Evolutionary conservation across 2,329 filamentous ascomycete species (phyloP), one percentile per base, ranked within the genome.

Genomic region (Xylaria sp.): DNA sequence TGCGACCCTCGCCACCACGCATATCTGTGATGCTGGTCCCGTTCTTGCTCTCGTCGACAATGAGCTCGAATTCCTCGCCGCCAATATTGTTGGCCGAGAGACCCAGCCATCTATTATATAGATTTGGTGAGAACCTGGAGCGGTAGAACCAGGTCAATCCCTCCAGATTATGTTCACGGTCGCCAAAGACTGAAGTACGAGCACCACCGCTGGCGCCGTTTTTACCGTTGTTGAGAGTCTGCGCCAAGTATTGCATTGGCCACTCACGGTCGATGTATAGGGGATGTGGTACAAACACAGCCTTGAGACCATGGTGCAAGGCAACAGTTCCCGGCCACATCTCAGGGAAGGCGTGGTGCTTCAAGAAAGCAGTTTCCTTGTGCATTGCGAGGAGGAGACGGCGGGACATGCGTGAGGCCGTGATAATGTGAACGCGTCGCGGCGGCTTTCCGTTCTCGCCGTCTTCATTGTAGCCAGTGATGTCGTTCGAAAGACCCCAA

Each of bases 101-200:
- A 1, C 94, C 94, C 39, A 97, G 81, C 95, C 95, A 98, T 67
- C 93, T 85, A 56, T 89, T 86, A 83, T 96, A 97, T 75, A 98
- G 75, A 70, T 93, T 93, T 2, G 89, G 87, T 6, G 92, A 89
- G 76, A 97, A 97, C 1, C 89, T 89, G 0, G 92, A 91, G 72
- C 94, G 92, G 79, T 97, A 97, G 79, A 96, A 97, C 94, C 94
- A 98, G 22, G 90, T 93, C 74, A 93, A 89, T 0, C 94, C 94
- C 61, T 86, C 85, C 76, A 97, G 90, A 78, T 97, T 97, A 79
- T 96, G 93, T 80, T 97, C 94, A 20, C 93, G 86, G 72, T 96
- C 92, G 42, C 92, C 92, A 75, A 92, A 95, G 20, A 95, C 85
- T 13, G 89, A 90, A 2, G 89, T 90, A 25, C 89, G 83, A 4